Evolutionary conservation across 2,329 filamentous ascomycete species (phyloP), one percentile per base, ranked within the genome.

Genomic region (Dryadomyces quercus-mongolicae): DNA sequence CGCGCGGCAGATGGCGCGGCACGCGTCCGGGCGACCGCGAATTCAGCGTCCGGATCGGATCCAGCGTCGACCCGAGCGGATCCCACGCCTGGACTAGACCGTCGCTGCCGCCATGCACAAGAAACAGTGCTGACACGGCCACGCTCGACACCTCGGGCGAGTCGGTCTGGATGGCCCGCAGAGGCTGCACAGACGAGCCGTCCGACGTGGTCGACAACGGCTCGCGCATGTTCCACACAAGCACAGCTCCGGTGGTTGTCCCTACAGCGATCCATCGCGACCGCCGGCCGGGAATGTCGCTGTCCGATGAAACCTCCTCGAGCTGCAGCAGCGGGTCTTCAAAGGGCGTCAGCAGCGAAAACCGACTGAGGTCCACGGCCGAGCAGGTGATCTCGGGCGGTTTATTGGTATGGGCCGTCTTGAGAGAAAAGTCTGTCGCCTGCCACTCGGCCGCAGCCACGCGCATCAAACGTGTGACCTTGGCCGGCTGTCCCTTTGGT

Each of bases 11-110:
- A 58, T 90, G 82, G 55, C 91, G 87, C 58, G 91, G 86, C 51
- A 91, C 85, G 31, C 89, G 83, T 8, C 86, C 85, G 2, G 87
- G 87, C 60, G 92, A 90, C 15, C 86, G 83, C 2, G 89, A 88
- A 64, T 95, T 91, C 53, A 98, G 74, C 0, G 90, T 97, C 43
- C 90, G 82, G 52, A 97, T 78, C 0, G 93, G 88, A 20, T 85
- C 82, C 18, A 77, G 69, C 0, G 78, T 86, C 2, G 92, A 97
- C 1, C 85, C 88, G 49, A 98, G 73, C n/a, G 87, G 88, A 70
- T 98, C 93, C 93, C 93, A 98, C 6, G 90, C 88, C 67, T 97
- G 93, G 5, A 95, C 92, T 3, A 97, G 78, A 1, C 93, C 92
- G 68, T 98, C 93, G 60, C 87, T 95, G 25, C 93, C 93, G 51